phyloP scores from a whole-genome alignment of 2,329 filamentous ascomycete species.

The Helotiales sp. region DNA sequence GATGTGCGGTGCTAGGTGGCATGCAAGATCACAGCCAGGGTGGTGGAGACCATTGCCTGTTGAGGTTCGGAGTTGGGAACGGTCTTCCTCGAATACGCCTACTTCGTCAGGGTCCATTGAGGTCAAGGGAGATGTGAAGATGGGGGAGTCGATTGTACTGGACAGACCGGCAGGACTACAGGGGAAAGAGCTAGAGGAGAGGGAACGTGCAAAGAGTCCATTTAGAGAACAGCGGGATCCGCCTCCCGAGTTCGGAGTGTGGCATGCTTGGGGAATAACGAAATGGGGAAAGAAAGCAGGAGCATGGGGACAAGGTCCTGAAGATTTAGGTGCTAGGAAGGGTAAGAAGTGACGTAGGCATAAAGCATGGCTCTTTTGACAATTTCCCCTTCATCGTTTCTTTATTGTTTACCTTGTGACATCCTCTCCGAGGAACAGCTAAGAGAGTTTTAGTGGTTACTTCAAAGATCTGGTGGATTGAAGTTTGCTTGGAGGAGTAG shows the following conservation, averaged over 20 bases:
- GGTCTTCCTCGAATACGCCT: slow-evolving; percentile 1
- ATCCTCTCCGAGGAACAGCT: no score
- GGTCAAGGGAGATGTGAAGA: slow-evolving; percentile 45
- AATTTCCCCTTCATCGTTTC: no score
- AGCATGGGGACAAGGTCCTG: slow-evolving; percentile 54
- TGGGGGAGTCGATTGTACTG: slow-evolving; percentile 50
- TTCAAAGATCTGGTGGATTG: no score
- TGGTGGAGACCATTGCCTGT: slow-evolving; percentile 73
- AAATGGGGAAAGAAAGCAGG: slow-evolving; percentile 59
- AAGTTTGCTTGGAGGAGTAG: no score
- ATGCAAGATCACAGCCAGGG: slow-evolving; percentile 59
- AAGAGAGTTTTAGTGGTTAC: no score
- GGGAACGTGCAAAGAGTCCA: slow-evolving; percentile 29
- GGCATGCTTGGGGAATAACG: slow-evolving; percentile 59
- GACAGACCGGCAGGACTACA: slow-evolving; percentile 51
- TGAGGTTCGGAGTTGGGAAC: slow-evolving; percentile 72
- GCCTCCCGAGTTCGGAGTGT: slow-evolving; percentile 56
- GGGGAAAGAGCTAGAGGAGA: slow-evolving; percentile 33
- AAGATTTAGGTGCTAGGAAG: slow-evolving; percentile 44
- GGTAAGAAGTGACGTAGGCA: neutral
- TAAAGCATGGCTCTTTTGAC: neutral
- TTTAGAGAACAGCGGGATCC: slow-evolving; percentile 49
- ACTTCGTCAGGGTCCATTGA: neutral
- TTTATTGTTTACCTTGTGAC: no score
- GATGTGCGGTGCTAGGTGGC: slow-evolving; percentile 76